phyloP scores from a whole-genome alignment of 306 rosid genomes.

The Rosa lucieae region DNA sequence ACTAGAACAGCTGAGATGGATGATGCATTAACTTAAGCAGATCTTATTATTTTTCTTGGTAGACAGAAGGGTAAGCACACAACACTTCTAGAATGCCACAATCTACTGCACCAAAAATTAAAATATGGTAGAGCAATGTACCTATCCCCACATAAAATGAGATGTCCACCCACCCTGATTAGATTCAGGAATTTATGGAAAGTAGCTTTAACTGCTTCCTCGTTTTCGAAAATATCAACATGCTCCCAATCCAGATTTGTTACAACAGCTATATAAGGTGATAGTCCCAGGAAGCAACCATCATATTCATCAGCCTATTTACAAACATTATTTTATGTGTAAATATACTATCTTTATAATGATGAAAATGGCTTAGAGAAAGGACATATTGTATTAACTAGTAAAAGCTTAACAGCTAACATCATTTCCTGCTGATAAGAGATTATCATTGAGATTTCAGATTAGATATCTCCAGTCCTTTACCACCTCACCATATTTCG shows the following conservation, averaged over 20 bases:
- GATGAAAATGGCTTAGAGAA: background rate
- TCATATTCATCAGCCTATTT: conserved; percentile 39
- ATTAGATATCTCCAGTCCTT: background rate
- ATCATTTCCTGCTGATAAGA: background rate
- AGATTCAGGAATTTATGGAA: conserved; percentile 29
- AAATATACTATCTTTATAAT: too few relatives aligned
- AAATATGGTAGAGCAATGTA: background rate
- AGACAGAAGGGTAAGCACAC: background rate
- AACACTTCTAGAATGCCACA: background rate
- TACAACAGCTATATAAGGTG: conserved; percentile 26
- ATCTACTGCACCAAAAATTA: background rate
- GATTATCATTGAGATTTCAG: too few relatives aligned
- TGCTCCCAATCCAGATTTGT: conserved; percentile 37
- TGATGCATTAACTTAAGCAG: background rate
- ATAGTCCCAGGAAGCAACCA: conserved; percentile 26
- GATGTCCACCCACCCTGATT: conserved; percentile 29
- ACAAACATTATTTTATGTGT: too few relatives aligned
- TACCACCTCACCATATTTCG: background rate
- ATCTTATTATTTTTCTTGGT: background rate
- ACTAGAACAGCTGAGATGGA: too few relatives aligned
- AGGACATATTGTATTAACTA: background rate
- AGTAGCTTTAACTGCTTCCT: conserved; percentile 29
- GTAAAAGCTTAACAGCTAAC: background rate
- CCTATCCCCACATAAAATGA: conserved; percentile 37
- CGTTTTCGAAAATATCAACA: conserved; percentile 30